phyloP scores from a whole-genome alignment of 2,329 filamentous ascomycete species.

The Epichloe aotearoae region DNA sequence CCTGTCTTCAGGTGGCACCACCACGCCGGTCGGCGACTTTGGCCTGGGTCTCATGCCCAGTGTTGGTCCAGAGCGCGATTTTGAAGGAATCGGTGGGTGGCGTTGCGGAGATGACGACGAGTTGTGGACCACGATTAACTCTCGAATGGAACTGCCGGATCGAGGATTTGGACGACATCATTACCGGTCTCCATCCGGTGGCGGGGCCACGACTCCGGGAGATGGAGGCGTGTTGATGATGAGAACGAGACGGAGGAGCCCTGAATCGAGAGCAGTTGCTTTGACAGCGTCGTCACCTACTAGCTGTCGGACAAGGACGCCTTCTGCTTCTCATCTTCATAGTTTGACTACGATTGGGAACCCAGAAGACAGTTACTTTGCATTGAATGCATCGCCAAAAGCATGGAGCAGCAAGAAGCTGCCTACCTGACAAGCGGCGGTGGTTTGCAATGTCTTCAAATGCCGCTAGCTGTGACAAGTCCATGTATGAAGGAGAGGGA shows the following conservation, averaged over 20 bases:
- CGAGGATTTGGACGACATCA: constrained; percentile 27
- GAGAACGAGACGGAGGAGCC: constrained; percentile 25
- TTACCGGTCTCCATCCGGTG: constrained; percentile 27
- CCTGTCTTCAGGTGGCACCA: constrained; percentile 18
- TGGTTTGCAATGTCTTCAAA: too few species aligned
- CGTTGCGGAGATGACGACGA: constrained; percentile 32
- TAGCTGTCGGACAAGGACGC: constrained; percentile 34
- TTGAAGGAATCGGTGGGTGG: constrained; percentile 48
- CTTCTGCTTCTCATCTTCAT: constrained; percentile 25
- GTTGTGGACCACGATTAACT: constrained; percentile 39
- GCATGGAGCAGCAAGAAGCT: constrained; percentile 14
- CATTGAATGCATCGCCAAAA: constrained; percentile 20
- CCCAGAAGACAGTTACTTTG: constrained; percentile 32
- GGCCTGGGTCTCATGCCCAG: constrained; percentile 30
- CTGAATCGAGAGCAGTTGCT: constrained; percentile 14
- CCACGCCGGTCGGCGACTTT: constrained; percentile 22
- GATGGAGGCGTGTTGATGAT: constrained; percentile 31
- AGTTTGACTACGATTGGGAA: constrained; percentile 13
- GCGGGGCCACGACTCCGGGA: constrained; percentile 24
- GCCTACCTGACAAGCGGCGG: background rate
- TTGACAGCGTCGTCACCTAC: constrained; percentile 26
- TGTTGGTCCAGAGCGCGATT: constrained; percentile 40
- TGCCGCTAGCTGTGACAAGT: too few species aligned
- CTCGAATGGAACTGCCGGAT: constrained; percentile 35
- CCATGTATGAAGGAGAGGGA: background rate